Evolutionary conservation across 2,329 filamentous ascomycete species (phyloP).

Genomic region (Curvularia sp.): DNA sequence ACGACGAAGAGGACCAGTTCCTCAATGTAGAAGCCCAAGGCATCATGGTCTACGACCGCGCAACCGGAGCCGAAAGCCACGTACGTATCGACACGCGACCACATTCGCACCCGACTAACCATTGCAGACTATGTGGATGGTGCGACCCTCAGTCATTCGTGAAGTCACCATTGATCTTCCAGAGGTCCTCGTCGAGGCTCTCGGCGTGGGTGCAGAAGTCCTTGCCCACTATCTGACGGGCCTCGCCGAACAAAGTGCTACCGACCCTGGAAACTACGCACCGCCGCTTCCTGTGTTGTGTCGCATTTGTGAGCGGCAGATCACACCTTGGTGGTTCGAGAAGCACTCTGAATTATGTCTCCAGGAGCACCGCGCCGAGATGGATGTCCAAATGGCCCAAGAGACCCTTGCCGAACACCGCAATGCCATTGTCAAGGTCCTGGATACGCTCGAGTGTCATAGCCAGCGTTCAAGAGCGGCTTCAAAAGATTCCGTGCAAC

Average conservation of each 20-base stretch:
- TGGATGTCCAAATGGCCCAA: constrained; percentile 96
- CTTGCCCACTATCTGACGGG: constrained; percentile 91
- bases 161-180: constrained; percentile 97
- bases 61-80: constrained; percentile 86
- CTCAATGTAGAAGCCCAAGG: constrained; percentile 93
- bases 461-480: constrained; percentile 65
- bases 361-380: constrained; percentile 94
- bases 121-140: constrained; percentile 97
- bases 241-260: constrained; percentile 81
- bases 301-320: constrained; percentile 96
- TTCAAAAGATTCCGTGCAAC: constrained; percentile 57
- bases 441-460: constrained; percentile 87
- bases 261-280: constrained; percentile 76
- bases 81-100: constrained; percentile 62
- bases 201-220: constrained; percentile 93
- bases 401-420: constrained; percentile 91
- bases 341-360: constrained; percentile 97
- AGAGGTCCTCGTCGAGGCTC: constrained; percentile 83
- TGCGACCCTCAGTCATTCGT: constrained; percentile 86
- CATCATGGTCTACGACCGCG: constrained; percentile 95
- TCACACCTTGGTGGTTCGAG: constrained; percentile 99
- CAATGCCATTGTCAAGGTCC: constrained; percentile 90
- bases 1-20: constrained; percentile 55
- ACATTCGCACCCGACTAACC: constrained; percentile 30
- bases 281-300: constrained; percentile 87